Base-by-base conservation (phyloP, 1,284 basidiomycete species). In the Moesziomyces sp. region DNA sequence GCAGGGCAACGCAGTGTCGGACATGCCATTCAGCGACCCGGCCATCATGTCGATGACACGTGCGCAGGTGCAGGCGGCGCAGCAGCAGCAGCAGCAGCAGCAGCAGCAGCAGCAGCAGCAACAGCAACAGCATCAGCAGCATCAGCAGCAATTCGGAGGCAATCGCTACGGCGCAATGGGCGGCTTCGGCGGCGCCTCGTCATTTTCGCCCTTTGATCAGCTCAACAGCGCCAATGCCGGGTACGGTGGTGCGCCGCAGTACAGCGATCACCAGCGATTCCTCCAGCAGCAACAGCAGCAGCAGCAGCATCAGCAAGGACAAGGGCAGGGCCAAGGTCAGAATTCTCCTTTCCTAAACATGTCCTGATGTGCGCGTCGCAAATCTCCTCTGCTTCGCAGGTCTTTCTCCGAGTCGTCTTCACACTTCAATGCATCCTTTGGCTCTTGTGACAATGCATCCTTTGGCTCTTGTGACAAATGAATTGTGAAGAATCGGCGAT, bases 31-130 rank as follows among this genome's bases (percentile, higher is more conserved):
- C 57, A 58, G 53, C 21, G 79, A 80, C 44, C 77, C 79, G 8
- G 79, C 79, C 19, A 78, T 80, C 59, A 77, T 80, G 77, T 76
- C 73, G 35, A 68, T 79, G 67, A 68, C 60, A 16, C 72, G 79
- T 21, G 65, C 69, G 21, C 78, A 79, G 67, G 54, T 72, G 18
- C 67, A 69, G 46, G 71, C 70, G 24, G 64, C 58, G 38, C 76
- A 76, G 54, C 72, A 77, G 23, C 74, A 76, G 45, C 71, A 71
- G 52, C 73, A 75, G 38, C 71, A 72, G 42, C 64, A 72, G 40
- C 66, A 69, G 52, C 65, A 74, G 35, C 58, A 77, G n/a, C 74
- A 76, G 40, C 71, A 66, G 53, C 73, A 21, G 21, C 21, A 21
- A 21, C 21, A 21, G 21, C 21, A 21, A 21, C 21, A 21, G 21